Evolutionary conservation across 805 yeast genomes (phyloP).

Genomic region (Monosporozyma yasuniensis): DNA sequence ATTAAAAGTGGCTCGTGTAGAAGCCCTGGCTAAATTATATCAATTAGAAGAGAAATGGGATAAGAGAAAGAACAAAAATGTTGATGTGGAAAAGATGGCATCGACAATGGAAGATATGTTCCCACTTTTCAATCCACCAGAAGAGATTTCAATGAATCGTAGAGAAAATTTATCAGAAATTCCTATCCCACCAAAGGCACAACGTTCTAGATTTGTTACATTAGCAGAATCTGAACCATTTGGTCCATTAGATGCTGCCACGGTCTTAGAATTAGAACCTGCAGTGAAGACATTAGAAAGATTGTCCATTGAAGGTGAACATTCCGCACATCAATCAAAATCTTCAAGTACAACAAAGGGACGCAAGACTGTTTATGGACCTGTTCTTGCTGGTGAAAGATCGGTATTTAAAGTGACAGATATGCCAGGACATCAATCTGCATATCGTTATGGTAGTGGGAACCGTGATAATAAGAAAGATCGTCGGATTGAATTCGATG

Average conservation of each 20-base stretch:
- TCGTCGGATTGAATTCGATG: constrained; percentile 64
- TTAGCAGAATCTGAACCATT: constrained; percentile 93
- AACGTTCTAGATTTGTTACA: constrained; percentile 73
- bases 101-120: constrained; percentile 65
- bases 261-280: constrained; percentile 74
- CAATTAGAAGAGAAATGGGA: constrained; percentile 57
- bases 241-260: constrained; percentile 93
- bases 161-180: constrained; percentile 85
- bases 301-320: constrained; percentile 51
- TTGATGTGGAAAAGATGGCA: constrained; percentile 49
- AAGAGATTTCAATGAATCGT: constrained; percentile 9
- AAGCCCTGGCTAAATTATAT: constrained; percentile 70
- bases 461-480: constrained; percentile 82
- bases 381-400: constrained; percentile 48
- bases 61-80: constrained; percentile 40
- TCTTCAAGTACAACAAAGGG: neutral
- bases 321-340: constrained; percentile 23
- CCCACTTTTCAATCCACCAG: constrained; percentile 50
- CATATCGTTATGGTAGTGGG: constrained; percentile 85
- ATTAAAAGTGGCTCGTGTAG: constrained; percentile 75
- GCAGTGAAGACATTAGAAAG: constrained; percentile 69
- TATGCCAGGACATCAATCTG: constrained; percentile 76
- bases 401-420: constrained; percentile 64
- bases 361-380: neutral
- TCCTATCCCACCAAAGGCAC: constrained; percentile 78